A percentile compares a stretch with the other conserved stretches of the same genome.
Conservation (phyloP, 257 asterid species). For the Echium plantagineum region DNA sequence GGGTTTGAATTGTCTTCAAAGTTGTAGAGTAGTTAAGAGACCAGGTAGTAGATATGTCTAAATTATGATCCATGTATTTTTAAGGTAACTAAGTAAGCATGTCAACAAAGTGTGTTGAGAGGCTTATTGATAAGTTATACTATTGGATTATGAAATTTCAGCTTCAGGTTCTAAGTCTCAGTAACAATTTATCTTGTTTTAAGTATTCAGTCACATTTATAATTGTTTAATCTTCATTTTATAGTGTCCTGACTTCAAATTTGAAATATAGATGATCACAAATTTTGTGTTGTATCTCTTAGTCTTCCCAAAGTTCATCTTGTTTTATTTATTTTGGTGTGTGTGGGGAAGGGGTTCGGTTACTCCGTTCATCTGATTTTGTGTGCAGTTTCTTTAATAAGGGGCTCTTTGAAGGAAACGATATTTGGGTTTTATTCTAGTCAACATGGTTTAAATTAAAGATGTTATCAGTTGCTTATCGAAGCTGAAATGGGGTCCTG, state of each 20-base stretch:
- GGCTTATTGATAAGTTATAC: background rate
- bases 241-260: no score
- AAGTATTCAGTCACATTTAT: no score
- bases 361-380: background rate
- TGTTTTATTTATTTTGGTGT: background rate
- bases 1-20: background rate
- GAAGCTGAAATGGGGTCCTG: slow-evolving; percentile 13
- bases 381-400: background rate
- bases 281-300: no score
- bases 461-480: background rate
- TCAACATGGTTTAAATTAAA: background rate
- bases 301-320: no score
- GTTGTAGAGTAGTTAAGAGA: background rate
- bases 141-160: background rate
- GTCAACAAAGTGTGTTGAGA: background rate
- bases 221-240: no score
- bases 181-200: background rate
- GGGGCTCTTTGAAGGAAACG: background rate
- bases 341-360: background rate
- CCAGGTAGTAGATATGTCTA: background rate
- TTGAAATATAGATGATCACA: no score
- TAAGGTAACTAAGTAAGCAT: background rate
- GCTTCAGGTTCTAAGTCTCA: background rate
- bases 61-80: background rate
- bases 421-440: background rate